Evolutionary conservation across 805 yeast genomes (phyloP), one percentile per base, ranked within the genome.

Genomic region (Wickerhamomyces kurtzmanii): DNA sequence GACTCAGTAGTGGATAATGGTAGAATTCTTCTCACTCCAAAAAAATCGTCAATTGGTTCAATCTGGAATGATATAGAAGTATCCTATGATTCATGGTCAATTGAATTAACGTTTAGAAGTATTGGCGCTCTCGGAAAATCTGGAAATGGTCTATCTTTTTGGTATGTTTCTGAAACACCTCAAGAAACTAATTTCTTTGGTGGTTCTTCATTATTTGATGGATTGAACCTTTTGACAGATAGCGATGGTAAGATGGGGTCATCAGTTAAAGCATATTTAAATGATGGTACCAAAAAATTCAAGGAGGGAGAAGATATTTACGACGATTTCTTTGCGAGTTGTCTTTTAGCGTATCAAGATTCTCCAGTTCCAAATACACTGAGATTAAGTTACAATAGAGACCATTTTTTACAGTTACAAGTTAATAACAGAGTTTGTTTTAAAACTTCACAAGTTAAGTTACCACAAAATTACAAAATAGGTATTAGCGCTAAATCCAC

Each of bases 391-490:
- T 78, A 77, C 41, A 66, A 71, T 15, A 49, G 51, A 8, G 47
- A 49, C 16, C 55, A 59, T 11, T 50, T 68, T 33, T 59, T 76
- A 37, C 75, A 77, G 38, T 63, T 80, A n/a, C 84, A 81, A 36
- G 56, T 78, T 27, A 84, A 81, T 50, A 81, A 81, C 48, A 71
- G 67, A 39, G 59, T 81, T 31, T 75, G 86, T 44, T 71, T 80
- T 51, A 74, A 74, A 49, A 75, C 86, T 0, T 66, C 70, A 32
- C 51, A 68, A 30, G 55, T 80, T 20, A 45, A 51, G 20, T 45
- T 80, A 12, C 70, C 70, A 18, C 35, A 48, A 5, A 39, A 55
- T 19, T 59, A 67, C 33, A 60, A 53, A 26, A 32, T 79, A 26
- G 85, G 85, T 32, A 53, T 70, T 5, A 56, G 76, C 19, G 81